Percentiles rank a stretch among this genome's conserved stretches.
These are phyloP conservation scores for Acer campestre DNA, from an alignment of 345 rosid genomes.

Conservation along the genomic window DNA sequence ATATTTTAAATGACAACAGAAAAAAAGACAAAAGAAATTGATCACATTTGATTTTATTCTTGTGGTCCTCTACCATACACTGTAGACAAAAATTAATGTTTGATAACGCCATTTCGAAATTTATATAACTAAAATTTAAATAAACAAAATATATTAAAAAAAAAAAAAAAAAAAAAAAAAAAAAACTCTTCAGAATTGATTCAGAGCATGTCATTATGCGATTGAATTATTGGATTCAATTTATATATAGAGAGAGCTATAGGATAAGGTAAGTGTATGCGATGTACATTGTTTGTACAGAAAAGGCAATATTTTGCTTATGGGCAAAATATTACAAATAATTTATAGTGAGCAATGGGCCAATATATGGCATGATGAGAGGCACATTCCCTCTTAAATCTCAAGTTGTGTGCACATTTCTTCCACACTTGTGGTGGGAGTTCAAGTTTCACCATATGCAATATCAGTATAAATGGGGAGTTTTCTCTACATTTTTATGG, in stretches of 20 bases:
- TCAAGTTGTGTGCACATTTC: no score
- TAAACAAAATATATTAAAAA: no score
- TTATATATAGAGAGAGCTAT: neutral
- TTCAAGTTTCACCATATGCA: no score
- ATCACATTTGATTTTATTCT: neutral
- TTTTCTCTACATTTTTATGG: no score
- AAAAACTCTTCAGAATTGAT: no score
- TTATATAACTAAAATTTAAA: no score
- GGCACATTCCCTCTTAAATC: no score
- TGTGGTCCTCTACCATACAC: neutral
- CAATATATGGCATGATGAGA: neutral
- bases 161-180: no score
- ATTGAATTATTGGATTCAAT: slow-evolving; percentile 3
- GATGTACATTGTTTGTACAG: neutral
- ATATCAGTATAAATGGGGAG: no score
- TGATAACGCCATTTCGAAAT: neutral
- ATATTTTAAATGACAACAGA: neutral
- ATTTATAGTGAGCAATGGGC: neutral
- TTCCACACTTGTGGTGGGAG: no score
- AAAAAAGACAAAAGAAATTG: neutral
- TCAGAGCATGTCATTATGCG: no score
- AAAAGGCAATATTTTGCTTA: neutral
- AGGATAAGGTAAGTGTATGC: neutral
- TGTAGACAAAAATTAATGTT: neutral
- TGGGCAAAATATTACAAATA: neutral